Evolutionary conservation across 2,329 filamentous ascomycete genomes (phyloP).

Genomic region (Akanthomyces muscarius): DNA sequence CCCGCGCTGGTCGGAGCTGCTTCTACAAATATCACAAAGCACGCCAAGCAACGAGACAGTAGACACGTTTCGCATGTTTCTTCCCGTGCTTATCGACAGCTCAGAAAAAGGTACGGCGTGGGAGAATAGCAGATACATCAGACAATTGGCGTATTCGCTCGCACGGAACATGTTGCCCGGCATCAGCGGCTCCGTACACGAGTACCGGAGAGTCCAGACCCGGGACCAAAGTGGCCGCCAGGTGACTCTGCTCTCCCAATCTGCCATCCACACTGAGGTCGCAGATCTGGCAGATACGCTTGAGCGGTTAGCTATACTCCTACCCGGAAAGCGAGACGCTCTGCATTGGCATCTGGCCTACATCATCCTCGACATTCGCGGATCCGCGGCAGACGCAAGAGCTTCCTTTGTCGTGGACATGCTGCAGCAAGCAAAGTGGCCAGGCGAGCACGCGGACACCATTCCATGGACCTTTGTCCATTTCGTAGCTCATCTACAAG

Average conservation of each 20-base stretch:
- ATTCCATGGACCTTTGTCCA: conserved; percentile 57
- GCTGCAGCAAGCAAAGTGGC: conserved; percentile 21
- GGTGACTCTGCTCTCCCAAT: conserved; percentile 20
- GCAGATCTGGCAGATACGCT: conserved; percentile 24
- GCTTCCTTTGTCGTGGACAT: conserved; percentile 24
- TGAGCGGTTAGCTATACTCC: not conserved
- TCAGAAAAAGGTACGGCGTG: conserved; percentile 53
- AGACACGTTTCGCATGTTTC: conserved; percentile 49
- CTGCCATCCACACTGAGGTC: conserved; percentile 15
- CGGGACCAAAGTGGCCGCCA: conserved; percentile 28
- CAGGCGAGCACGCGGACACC: not conserved
- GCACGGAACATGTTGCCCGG: conserved; percentile 27
- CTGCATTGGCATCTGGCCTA: conserved; percentile 27
- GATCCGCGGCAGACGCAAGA: conserved; percentile 29
- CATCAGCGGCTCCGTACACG: conserved; percentile 25
- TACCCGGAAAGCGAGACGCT: not conserved
- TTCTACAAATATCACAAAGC: conserved; percentile 28
- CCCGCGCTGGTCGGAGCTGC: conserved; percentile 37
- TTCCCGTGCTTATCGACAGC: conserved; percentile 60
- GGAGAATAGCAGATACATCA: conserved; percentile 47
- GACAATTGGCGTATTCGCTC: conserved; percentile 53
- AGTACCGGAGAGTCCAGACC: conserved; percentile 36
- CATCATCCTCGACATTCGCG: conserved; percentile 27
- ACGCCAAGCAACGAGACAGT: conserved; percentile 5
- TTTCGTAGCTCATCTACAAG: conserved; percentile 56